Conservation (phyloP, 257 asterid genomes). For the Gentiana macrophylla region DNA sequence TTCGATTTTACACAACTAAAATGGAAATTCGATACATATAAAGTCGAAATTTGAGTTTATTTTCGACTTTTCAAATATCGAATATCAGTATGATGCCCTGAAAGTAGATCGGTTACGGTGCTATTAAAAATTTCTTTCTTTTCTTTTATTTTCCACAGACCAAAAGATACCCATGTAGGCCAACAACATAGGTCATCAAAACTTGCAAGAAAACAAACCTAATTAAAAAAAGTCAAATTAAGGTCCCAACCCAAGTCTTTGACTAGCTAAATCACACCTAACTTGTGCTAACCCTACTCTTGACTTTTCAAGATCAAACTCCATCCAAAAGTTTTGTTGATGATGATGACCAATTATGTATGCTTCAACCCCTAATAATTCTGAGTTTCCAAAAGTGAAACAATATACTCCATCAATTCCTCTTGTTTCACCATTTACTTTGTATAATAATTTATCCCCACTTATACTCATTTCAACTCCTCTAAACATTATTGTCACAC, state of each 20-base stretch:
- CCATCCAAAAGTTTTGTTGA: conserved; percentile 76
- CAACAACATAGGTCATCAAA: too few relatives aligned
- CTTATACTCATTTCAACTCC: conserved; percentile 71
- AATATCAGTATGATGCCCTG: too few relatives aligned
- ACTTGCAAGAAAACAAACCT: too few relatives aligned
- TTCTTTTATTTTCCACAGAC: too few relatives aligned
- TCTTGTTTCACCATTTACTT: conserved; percentile 41
- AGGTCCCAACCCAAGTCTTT: conserved; percentile 30
- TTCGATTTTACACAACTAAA: too few relatives aligned
- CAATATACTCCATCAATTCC: conserved; percentile 42
- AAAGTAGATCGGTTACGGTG: too few relatives aligned
- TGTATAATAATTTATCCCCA: conserved; percentile 59
- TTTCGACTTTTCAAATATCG: too few relatives aligned
- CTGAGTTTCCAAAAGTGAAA: conserved; percentile 76
- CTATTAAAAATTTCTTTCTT: too few relatives aligned
- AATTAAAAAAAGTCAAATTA: conserved; percentile 2
- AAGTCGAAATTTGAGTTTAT: too few relatives aligned
- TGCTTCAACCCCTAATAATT: conserved; percentile 67
- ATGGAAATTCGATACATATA: too few relatives aligned
- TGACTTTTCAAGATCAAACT: conserved; percentile 51
- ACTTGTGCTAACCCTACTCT: conserved; percentile 63
- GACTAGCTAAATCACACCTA: conserved; percentile 61
- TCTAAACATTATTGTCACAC: conserved; percentile 46
- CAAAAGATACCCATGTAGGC: not conserved
- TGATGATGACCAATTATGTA: conserved; percentile 75